Evolutionary conservation across 1,284 basidiomycete species (phyloP).

Genomic region (Sanguinoderma infundibulare): DNA sequence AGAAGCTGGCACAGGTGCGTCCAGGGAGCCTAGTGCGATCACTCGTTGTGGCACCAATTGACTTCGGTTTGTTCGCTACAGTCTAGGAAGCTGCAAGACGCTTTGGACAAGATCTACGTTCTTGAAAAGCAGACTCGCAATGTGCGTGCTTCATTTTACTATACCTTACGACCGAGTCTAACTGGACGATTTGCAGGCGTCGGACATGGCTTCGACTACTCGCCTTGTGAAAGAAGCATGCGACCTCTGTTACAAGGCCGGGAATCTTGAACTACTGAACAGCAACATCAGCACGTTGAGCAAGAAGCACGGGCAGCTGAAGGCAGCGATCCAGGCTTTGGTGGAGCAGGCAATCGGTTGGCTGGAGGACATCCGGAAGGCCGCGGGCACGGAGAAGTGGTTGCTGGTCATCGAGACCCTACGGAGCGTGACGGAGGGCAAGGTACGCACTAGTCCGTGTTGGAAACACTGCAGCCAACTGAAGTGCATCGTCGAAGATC

Average conservation of each 20-base stretch:
- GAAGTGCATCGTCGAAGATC: constrained; percentile 59
- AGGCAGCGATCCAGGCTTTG: constrained; percentile 88
- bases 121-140: constrained; percentile 98
- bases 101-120: constrained; percentile 86
- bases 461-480: neutral
- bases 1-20: constrained; percentile 58
- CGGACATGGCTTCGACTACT: constrained; percentile 91
- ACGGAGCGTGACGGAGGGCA: constrained; percentile 93
- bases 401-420: constrained; percentile 89
- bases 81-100: constrained; percentile 83
- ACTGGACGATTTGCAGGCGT: constrained; percentile 60
- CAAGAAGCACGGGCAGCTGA: constrained; percentile 98
- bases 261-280: constrained; percentile 76
- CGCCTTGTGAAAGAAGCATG: constrained; percentile 80
- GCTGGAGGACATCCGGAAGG: constrained; percentile 74
- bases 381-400: constrained; percentile 78
- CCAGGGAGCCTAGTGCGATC: neutral
- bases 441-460: constrained; percentile 55
- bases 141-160: constrained; percentile 45
- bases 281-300: constrained; percentile 75
- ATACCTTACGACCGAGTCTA: neutral
- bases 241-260: constrained; percentile 75
- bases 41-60: constrained; percentile 16
- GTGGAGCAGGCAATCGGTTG: constrained; percentile 87
- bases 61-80: constrained; percentile 35